Evolutionary conservation across 257 asterid genomes (phyloP).

Genomic region (Nicotiana sylvestris): DNA sequence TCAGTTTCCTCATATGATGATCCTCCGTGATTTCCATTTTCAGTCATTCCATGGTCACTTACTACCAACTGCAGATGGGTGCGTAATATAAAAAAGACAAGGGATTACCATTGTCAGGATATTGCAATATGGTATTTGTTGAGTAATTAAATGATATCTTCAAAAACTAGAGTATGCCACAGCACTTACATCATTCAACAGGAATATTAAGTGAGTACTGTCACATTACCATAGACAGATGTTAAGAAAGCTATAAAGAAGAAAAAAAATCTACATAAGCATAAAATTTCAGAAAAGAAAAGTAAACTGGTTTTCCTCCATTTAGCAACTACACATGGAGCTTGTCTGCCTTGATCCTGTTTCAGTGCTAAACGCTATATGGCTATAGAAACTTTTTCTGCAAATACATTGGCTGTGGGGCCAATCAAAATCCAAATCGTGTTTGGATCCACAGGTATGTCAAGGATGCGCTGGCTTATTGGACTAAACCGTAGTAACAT

Average conservation of each 20-base stretch:
- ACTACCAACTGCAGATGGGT: slow-evolving; percentile 57
- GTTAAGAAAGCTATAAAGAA: not conserved
- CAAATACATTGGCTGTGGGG: too few relatives aligned
- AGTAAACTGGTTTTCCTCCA: too few relatives aligned
- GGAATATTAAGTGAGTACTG: not conserved
- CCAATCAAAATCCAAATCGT: too few relatives aligned
- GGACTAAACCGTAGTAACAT: too few relatives aligned
- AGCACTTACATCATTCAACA: not conserved
- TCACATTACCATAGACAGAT: not conserved
- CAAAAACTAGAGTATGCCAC: not conserved
- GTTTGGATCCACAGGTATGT: too few relatives aligned
- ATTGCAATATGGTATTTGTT: not conserved
- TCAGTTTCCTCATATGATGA: slow-evolving; percentile 87
- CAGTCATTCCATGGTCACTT: slow-evolving; percentile 98
- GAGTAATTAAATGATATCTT: slow-evolving; percentile 1
- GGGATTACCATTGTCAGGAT: not conserved
- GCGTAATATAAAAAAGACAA: slow-evolving; percentile 14
- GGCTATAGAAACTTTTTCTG: too few relatives aligned
- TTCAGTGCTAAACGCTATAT: too few relatives aligned
- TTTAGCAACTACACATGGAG: too few relatives aligned
- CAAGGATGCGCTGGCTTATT: too few relatives aligned
- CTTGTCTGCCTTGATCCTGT: too few relatives aligned
- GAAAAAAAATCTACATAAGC: too few relatives aligned
- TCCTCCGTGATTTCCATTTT: slow-evolving; percentile 88
- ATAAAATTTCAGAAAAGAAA: too few relatives aligned